Conservation (phyloP, 2,329 filamentous ascomycete species). For the Sclerotinia trifoliorum region DNA sequence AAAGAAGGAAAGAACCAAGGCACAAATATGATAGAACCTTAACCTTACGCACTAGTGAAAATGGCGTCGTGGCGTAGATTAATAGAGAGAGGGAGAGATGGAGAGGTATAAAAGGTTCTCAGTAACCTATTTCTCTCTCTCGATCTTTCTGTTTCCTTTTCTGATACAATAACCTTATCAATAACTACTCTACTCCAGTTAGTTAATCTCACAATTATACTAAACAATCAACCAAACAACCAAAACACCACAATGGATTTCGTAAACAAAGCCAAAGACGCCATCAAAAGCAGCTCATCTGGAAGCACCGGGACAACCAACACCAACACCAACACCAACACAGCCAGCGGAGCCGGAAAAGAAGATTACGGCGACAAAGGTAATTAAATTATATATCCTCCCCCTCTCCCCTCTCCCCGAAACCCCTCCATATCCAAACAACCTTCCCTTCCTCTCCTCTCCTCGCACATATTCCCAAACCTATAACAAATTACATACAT, state of each 20-base stretch:
- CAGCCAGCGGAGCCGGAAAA: slow-evolving; percentile 4
- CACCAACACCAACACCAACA: slow-evolving; percentile 15
- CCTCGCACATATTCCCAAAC: neutral
- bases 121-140: neutral
- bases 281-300: slow-evolving; percentile 15
- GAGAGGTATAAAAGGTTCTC: slow-evolving; percentile 7
- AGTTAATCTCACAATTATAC: neutral
- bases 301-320: slow-evolving; percentile 14
- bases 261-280: slow-evolving; percentile 35
- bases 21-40: neutral
- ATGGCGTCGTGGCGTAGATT: neutral
- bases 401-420: too few species aligned
- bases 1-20: slow-evolving; percentile 5
- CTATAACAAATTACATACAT: too few species aligned
- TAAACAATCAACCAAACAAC: neutral
- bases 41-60: neutral
- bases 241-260: slow-evolving; percentile 35
- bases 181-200: neutral
- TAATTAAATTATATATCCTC: too few species aligned
- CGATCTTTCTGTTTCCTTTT: neutral
- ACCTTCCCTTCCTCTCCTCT: too few species aligned
- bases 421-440: too few species aligned
- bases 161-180: neutral
- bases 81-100: neutral
- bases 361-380: slow-evolving; percentile 48